Percentiles rank a stretch among this genome's conserved stretches.
phyloP scores from a whole-genome alignment of 2,329 filamentous ascomycete genomes.

The Gnomoniopsis smithogilvyi region DNA sequence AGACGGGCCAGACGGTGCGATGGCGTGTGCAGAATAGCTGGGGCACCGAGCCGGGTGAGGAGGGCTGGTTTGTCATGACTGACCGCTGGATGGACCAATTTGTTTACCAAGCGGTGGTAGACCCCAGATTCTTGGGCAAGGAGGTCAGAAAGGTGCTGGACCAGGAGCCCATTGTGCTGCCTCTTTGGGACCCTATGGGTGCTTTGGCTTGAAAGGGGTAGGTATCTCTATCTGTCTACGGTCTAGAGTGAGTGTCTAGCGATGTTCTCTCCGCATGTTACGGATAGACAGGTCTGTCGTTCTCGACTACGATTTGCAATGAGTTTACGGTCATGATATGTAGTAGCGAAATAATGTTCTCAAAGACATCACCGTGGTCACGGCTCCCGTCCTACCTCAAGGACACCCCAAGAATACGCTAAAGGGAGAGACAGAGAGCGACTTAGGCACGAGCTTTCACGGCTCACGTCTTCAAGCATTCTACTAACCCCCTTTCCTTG shows the following conservation, averaged over 20 bases:
- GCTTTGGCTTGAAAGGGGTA: constrained; percentile 58
- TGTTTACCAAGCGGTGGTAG: constrained; percentile 82
- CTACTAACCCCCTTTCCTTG: background rate
- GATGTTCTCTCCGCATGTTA: background rate
- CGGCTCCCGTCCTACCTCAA: background rate
- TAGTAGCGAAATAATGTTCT: background rate
- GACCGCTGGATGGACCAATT: constrained; percentile 77
- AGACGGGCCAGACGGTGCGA: constrained; percentile 60
- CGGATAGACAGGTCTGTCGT: background rate
- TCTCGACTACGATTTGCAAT: background rate
- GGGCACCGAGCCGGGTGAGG: constrained; percentile 66
- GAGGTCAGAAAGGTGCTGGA: constrained; percentile 68
- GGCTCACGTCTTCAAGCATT: background rate
- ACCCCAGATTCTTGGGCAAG: constrained; percentile 63
- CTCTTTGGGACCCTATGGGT: constrained; percentile 80
- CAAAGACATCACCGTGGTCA: background rate
- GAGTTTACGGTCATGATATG: background rate
- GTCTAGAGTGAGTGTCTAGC: background rate
- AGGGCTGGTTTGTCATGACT: constrained; percentile 88
- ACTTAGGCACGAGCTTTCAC: background rate
- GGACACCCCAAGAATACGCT: background rate
- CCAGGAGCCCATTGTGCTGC: constrained; percentile 67
- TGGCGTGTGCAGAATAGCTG: constrained; percentile 91
- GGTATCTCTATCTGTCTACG: too few relatives aligned
- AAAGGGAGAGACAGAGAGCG: too few relatives aligned